Base-by-base conservation (phyloP, 345 rosid genomes). In the Populus simonii region DNA sequence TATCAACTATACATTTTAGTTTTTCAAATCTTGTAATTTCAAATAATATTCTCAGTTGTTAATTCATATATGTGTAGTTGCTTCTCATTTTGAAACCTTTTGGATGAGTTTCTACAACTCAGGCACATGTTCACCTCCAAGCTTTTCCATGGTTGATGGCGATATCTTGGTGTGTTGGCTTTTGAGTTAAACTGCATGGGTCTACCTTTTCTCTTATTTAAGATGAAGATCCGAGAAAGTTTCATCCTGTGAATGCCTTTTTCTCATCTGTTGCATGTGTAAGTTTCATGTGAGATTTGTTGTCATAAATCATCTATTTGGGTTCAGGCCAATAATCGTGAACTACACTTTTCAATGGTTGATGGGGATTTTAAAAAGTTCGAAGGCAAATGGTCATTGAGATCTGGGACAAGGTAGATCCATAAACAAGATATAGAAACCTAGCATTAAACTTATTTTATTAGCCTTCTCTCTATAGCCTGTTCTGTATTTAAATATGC, bases 331-430 rank as follows among this genome's bases (percentile, higher is more conserved):
- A 86, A 81, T 82, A 87, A 88, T 66, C 87, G 87, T 33, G 96
- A 93, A 73, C 92, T 95, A 74, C 91, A 82, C 80, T 95, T 95
- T 83, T 93, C 92, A 66, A 92, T 95, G 98, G 97, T 93, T 73
- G 99, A 93, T 83, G 99, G 99, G 33, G 99, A 93, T 85, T 95
- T 95, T 84, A 93, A 95, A 84, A 95, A 95, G 91, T 93, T 95
- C 76, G 96, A 95, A 75, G 99, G 99, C 74, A 96, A 90, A 81
- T 96, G 99, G 98, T 89, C 90, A 27, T 76, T 96, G 68, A 92
- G 85, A 78, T 85, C 90, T 78, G 94, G 97, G 62, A 75, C 79
- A 77, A 92, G 97, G 97, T 95, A 87, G 66, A 38, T 67, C 74
- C 25, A 8, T 33, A 0, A 71, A 74, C 72, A 61, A 11, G 15